These are phyloP conservation scores for Sechiopsis laciniata DNA, from an alignment of 306 rosid genomes.

Conservation along the genomic window DNA sequence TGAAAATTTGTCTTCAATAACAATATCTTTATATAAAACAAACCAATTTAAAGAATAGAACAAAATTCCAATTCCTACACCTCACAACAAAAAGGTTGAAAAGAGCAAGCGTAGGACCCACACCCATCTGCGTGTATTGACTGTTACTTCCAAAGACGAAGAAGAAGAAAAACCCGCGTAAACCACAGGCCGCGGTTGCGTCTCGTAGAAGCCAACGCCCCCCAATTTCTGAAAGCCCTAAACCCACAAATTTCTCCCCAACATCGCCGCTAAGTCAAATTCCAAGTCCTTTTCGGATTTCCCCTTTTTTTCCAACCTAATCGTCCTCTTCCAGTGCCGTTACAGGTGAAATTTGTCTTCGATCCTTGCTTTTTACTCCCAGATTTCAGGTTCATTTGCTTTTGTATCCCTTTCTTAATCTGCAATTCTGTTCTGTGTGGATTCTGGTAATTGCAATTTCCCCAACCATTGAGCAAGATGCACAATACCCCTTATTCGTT, in stretches of 20 bases:
- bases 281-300: neutral
- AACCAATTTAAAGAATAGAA: too few relatives aligned
- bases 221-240: neutral
- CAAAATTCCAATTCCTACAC: too few relatives aligned
- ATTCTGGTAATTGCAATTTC: neutral
- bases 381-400: neutral
- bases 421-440: neutral
- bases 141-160: neutral
- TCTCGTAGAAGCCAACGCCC: too few relatives aligned
- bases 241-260: neutral
- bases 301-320: neutral
- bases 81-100: too few relatives aligned
- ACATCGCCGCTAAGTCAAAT: neutral
- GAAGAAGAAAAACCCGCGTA: neutral
- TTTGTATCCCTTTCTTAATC: neutral
- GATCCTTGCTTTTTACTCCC: neutral
- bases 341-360: neutral
- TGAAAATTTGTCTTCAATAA: too few relatives aligned
- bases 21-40: too few relatives aligned
- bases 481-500: neutral
- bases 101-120: neutral
- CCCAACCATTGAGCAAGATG: neutral
- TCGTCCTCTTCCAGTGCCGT: neutral
- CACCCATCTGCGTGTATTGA: neutral
- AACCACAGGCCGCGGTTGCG: neutral